Percentiles rank a stretch among this genome's conserved stretches.
Evolutionary conservation across 2,329 filamentous ascomycete genomes (phyloP).

Genomic region (Exophiala dermatitidis): DNA sequence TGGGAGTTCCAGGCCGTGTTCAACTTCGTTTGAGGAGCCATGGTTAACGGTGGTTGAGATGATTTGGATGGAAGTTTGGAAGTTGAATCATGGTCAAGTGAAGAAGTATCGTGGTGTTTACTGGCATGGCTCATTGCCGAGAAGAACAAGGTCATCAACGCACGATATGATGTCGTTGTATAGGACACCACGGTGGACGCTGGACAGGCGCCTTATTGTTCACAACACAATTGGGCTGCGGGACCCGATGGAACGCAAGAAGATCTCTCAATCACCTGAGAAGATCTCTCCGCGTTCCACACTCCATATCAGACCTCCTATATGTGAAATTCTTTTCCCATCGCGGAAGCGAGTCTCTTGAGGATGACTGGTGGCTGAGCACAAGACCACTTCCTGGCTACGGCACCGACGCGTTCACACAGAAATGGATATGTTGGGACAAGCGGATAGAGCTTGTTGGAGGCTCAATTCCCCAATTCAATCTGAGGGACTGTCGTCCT

Average conservation of each 20-base stretch:
- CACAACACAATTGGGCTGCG: constrained; percentile 33
- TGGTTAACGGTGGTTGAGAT: constrained; percentile 27
- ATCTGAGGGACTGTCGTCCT: not conserved
- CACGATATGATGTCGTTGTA: constrained; percentile 1
- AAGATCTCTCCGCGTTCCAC: constrained; percentile 46
- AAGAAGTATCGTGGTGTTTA: constrained; percentile 20
- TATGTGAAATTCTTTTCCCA: constrained; percentile 8
- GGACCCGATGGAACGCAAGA: constrained; percentile 48
- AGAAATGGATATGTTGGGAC: constrained; percentile 9
- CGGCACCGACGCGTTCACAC: constrained; percentile 18
- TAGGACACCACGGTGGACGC: not conserved
- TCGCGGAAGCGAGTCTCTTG: not conserved
- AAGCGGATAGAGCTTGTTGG: constrained; percentile 1
- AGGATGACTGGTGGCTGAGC: constrained; percentile 12
- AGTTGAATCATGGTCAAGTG: constrained; percentile 37
- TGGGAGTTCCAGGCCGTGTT: constrained; percentile 23
- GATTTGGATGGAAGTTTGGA: constrained; percentile 32
- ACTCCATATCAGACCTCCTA: constrained; percentile 34
- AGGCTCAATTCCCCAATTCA: constrained; percentile 1
- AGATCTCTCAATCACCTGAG: constrained; percentile 43
- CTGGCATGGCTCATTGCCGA: constrained; percentile 26
- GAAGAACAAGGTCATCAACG: constrained; percentile 4
- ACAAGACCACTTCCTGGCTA: constrained; percentile 20
- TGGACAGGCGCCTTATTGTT: constrained; percentile 8
- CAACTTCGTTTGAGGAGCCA: constrained; percentile 13